A percentile compares a stretch with the other conserved stretches of the same genome.
phyloP scores from a whole-genome alignment of 805 yeast species.

The Kodamaea nitidulidarum region DNA sequence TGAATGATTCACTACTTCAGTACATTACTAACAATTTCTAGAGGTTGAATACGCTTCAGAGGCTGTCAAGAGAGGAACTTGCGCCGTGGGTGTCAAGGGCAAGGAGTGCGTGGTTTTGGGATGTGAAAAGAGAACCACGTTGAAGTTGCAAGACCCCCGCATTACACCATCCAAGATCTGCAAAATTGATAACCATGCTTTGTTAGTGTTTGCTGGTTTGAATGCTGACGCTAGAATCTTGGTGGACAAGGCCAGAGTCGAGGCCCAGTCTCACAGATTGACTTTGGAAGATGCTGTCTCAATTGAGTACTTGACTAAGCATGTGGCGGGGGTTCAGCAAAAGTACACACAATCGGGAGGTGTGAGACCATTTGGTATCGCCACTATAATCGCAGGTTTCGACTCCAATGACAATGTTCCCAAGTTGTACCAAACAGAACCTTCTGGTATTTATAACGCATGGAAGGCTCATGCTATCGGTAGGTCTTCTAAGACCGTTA shows the following conservation, averaged over 20 bases:
- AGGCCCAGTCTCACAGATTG: slow-evolving; percentile 91
- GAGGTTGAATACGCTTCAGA: slow-evolving; percentile 96
- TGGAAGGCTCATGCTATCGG: slow-evolving; percentile 99
- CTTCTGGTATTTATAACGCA: slow-evolving; percentile 93
- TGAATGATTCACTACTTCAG: background rate
- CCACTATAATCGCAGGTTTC: slow-evolving; percentile 93
- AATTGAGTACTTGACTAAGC: slow-evolving; percentile 86
- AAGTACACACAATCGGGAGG: slow-evolving; percentile 97
- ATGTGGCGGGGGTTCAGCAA: slow-evolving; percentile 97
- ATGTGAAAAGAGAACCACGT: slow-evolving; percentile 92
- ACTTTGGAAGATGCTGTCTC: slow-evolving; percentile 93
- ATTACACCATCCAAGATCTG: slow-evolving; percentile 94
- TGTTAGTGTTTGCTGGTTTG: slow-evolving; percentile 93
- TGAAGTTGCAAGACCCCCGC: slow-evolving; percentile 93
- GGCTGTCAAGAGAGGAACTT: slow-evolving; percentile 97
- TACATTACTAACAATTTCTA: slow-evolving; percentile 32
- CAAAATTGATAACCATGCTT: slow-evolving; percentile 83
- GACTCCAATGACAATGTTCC: slow-evolving; percentile 82
- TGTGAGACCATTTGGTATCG: slow-evolving; percentile 95
- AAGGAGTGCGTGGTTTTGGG: slow-evolving; percentile 85
- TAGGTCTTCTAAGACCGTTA: slow-evolving; percentile 88
- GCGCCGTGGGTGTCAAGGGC: slow-evolving; percentile 97
- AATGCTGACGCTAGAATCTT: slow-evolving; percentile 97
- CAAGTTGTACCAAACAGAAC: slow-evolving; percentile 89
- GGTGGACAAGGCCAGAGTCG: slow-evolving; percentile 92